phyloP scores from a whole-genome alignment of 345 rosid species.

The Eucalyptus cladocalyx region DNA sequence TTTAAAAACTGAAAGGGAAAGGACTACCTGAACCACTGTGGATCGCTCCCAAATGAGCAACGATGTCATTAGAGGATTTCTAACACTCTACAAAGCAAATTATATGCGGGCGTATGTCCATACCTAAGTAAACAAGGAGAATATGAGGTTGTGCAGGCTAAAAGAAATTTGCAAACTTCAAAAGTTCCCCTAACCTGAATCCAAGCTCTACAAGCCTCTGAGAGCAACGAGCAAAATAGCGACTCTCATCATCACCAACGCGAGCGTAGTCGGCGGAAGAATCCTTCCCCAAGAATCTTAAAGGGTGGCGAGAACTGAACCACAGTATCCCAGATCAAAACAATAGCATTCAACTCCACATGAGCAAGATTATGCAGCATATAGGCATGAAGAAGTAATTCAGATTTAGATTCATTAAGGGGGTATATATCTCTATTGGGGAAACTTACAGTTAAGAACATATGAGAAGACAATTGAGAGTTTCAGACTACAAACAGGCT shows the following conservation, averaged over 20 bases:
- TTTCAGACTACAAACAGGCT: not conserved
- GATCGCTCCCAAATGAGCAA: slow-evolving; percentile 68
- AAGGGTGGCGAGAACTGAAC: slow-evolving; percentile 6
- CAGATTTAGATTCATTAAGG: slow-evolving; percentile 53
- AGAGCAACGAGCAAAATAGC: slow-evolving; percentile 75
- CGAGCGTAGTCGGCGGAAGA: fast-evolving
- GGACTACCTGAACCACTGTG: slow-evolving; percentile 44
- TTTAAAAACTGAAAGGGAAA: not conserved
- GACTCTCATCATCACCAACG: slow-evolving; percentile 78
- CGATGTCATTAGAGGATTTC: slow-evolving; percentile 49
- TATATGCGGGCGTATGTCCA: slow-evolving; percentile 35
- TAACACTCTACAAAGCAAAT: not conserved
- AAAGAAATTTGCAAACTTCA: not conserved
- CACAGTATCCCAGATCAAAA: slow-evolving; percentile 76
- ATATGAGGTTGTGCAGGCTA: not conserved
- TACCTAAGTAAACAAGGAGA: slow-evolving; percentile 17
- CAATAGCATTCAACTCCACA: slow-evolving; percentile 83
- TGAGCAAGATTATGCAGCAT: slow-evolving; percentile 88
- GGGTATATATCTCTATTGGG: slow-evolving; percentile 45
- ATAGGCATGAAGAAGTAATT: slow-evolving; percentile 65
- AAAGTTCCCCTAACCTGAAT: slow-evolving; percentile 34
- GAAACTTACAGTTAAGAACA: slow-evolving; percentile 29
- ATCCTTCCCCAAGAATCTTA: slow-evolving; percentile 29
- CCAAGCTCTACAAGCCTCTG: slow-evolving; percentile 69
- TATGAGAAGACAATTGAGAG: not conserved